Evolutionary conservation across 1,284 basidiomycete genomes (phyloP).

Genomic region (Ceratobasidium sp.): DNA sequence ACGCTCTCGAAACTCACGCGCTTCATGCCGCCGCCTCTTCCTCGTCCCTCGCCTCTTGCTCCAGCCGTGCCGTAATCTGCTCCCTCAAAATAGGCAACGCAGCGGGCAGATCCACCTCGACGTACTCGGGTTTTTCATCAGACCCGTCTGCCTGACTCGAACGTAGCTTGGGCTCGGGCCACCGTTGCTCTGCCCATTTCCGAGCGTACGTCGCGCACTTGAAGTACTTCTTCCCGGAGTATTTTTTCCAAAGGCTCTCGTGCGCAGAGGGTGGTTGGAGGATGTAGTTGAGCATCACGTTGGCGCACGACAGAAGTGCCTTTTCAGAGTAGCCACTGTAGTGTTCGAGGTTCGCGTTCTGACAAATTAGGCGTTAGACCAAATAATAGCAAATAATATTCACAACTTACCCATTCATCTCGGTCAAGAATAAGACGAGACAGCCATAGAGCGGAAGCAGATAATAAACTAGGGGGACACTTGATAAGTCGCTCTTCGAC

Average conservation of each 20-base stretch:
- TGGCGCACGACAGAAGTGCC: constrained; percentile 87
- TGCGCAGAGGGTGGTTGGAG: constrained; percentile 73
- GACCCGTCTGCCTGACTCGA: constrained; percentile 23
- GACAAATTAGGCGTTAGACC: too few species aligned
- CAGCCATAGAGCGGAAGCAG: constrained; percentile 93
- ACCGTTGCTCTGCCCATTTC: constrained; percentile 44
- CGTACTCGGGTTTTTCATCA: constrained; percentile 8
- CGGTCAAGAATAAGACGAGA: constrained; percentile 84
- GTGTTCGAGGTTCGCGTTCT: constrained; percentile 90
- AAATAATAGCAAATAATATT: neutral
- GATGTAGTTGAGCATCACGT: constrained; percentile 93
- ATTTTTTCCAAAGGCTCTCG: constrained; percentile 84
- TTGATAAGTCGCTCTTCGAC: constrained; percentile 88
- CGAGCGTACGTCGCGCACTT: constrained; percentile 64
- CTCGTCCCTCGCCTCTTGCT: constrained; percentile 29
- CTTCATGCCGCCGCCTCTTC: constrained; percentile 14
- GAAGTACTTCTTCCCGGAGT: constrained; percentile 84
- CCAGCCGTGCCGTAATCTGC: constrained; percentile 29
- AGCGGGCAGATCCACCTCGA: constrained; percentile 26
- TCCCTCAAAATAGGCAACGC: constrained; percentile 22
- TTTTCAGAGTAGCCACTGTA: constrained; percentile 92
- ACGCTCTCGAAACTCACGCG: neutral
- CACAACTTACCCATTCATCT: constrained; percentile 78
- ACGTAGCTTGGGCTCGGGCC: constrained; percentile 28
- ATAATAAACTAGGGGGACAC: constrained; percentile 84